These are phyloP conservation scores for Cryphonectria carpinicola DNA, from an alignment of 2,329 filamentous ascomycete genomes.

Conservation along the genomic window DNA sequence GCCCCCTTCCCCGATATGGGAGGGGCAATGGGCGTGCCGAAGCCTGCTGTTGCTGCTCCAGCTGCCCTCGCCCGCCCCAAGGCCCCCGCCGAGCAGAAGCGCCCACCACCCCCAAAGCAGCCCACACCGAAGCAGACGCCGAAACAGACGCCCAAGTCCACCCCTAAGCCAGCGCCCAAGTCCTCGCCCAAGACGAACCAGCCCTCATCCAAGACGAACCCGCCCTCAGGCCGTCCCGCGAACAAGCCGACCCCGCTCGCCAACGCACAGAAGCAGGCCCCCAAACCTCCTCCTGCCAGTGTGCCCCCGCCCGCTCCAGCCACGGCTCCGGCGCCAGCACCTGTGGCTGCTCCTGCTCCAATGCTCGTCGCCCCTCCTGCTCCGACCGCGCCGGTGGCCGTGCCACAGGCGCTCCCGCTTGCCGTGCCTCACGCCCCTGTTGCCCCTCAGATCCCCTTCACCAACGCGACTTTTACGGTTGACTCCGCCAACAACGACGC, in stretches of 20 bases:
- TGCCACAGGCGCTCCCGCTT: slow-evolving; percentile 11
- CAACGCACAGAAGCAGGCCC: slow-evolving; percentile 23
- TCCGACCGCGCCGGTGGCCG: slow-evolving; percentile 6
- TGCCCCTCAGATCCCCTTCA: slow-evolving; percentile 22
- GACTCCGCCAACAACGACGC: slow-evolving; percentile 22
- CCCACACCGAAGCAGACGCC: slow-evolving; percentile 17
- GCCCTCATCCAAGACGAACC: slow-evolving; percentile 19
- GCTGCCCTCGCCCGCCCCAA: slow-evolving; percentile 4
- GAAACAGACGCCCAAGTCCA: slow-evolving; percentile 13
- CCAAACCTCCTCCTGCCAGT: slow-evolving; percentile 20
- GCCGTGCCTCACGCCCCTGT: neutral
- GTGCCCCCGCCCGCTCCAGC: slow-evolving; percentile 18
- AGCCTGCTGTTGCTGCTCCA: slow-evolving; percentile 5
- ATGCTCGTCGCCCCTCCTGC: slow-evolving; percentile 16
- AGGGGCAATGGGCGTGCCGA: slow-evolving; percentile 6
- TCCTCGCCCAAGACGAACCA: slow-evolving; percentile 3
- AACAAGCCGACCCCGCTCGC: slow-evolving; percentile 27
- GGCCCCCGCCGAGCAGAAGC: slow-evolving; percentile 19
- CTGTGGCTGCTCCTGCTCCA: neutral
- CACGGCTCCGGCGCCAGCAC: slow-evolving; percentile 2
- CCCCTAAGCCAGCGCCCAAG: slow-evolving; percentile 8
- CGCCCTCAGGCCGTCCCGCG: slow-evolving; percentile 22
- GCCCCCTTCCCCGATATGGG: slow-evolving; percentile 30
- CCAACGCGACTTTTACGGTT: slow-evolving; percentile 28
- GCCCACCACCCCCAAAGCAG: slow-evolving; percentile 21